phyloP scores from a whole-genome alignment of 305 asterid genomes.

The Fraxinus baroniana region DNA sequence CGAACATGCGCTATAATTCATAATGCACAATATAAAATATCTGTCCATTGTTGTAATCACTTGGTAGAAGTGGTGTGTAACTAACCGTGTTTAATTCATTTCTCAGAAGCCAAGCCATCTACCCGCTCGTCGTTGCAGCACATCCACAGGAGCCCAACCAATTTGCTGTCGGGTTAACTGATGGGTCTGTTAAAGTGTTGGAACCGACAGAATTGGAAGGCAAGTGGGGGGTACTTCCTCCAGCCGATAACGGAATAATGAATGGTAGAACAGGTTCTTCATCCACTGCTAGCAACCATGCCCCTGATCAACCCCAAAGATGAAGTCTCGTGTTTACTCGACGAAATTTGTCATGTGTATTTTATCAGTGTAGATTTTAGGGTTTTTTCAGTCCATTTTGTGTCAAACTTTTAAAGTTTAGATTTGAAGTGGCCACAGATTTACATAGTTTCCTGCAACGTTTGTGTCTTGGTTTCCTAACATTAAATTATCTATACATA shows the following conservation, averaged over 20 bases:
- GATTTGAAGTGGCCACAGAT: slow-evolving; percentile 39
- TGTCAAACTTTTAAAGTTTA: slow-evolving; percentile 31
- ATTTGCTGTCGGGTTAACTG: slow-evolving; percentile 82
- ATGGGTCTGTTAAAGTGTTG: slow-evolving; percentile 82
- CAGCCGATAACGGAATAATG: slow-evolving; percentile 67
- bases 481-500: not conserved
- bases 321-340: slow-evolving; percentile 27
- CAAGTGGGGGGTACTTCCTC: slow-evolving; percentile 85
- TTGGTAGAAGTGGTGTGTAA: not conserved
- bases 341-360: slow-evolving; percentile 38
- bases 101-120: slow-evolving; percentile 64
- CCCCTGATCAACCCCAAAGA: slow-evolving; percentile 73
- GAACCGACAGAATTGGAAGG: slow-evolving; percentile 84
- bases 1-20: not conserved
- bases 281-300: slow-evolving; percentile 71
- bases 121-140: slow-evolving; percentile 78
- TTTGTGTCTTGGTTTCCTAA: slow-evolving; percentile 22
- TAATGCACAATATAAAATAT: not conserved
- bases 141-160: slow-evolving; percentile 91
- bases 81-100: slow-evolving; percentile 9
- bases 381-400: slow-evolving; percentile 24
- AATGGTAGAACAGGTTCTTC: slow-evolving; percentile 71
- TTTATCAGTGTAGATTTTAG: slow-evolving; percentile 52
- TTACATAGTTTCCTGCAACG: slow-evolving; percentile 29
- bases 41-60: not conserved